Evolutionary conservation across 1,139 yeast genomes (phyloP), one percentile per base, ranked within the genome.

Genomic region (Debaryomyces udenii): DNA sequence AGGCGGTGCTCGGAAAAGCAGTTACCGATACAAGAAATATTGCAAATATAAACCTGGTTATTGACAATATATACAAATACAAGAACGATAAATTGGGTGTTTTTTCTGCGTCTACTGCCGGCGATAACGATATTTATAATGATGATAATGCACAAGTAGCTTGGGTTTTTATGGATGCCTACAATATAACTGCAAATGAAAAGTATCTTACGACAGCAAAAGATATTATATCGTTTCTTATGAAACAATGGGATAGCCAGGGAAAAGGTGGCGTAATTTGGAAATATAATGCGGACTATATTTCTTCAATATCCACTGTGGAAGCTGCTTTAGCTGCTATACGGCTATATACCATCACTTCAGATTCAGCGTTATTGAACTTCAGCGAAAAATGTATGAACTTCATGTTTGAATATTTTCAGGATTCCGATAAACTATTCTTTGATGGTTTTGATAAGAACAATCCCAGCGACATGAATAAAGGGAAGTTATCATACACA

Each of bases 281-380:
- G 74, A 39, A 51, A 35, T 49, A 54, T 27, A 47, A 56, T 10
- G 59, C 57, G 2, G 40, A 45, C 20, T 68, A 68, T 48, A 51
- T 68, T 20, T 66, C 73, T 1, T 64, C 65, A 44, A 67, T 68
- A 27, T 67, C 73, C 5, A 61, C 62, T 4, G 46, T 58, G 6
- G 74, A 68, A 46, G 57, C 64, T 2, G 73, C 70, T 0, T 51
- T 68, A 37, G 66, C 72, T 3, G 68, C 73, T 1, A 47, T 66
- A 16, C 55, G 56, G 40, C 45, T 65, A 11, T 55, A 63, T 41
- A 51, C 48, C 4, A 34, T 48, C 11, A 46, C 45, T 3, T 31
- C 42, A 4, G 51, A 57, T 18, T 33, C 43, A 3, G 42, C 39
- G 9, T 47, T 51, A 32, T 26, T 55, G 13, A 43, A 34, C 3